Percentiles rank a stretch among this genome's conserved stretches.
phyloP scores from a whole-genome alignment of 1,139 yeast genomes.

The Blastobotrys aristatus region DNA sequence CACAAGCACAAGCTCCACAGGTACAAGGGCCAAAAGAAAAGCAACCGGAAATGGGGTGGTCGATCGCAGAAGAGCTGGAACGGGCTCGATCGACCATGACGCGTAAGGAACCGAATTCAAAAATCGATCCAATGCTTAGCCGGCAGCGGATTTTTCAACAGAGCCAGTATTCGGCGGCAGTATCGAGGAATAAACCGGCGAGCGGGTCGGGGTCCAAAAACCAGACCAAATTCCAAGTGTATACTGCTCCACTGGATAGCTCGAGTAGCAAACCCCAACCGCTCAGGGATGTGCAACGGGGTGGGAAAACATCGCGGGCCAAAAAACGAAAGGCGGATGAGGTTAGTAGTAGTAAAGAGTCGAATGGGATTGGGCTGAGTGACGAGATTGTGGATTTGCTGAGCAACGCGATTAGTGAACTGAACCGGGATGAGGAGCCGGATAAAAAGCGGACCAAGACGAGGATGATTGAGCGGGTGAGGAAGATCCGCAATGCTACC shows the following conservation, averaged over 20 bases:
- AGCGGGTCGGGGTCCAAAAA: not conserved
- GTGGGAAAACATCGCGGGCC: not conserved
- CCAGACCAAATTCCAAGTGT: slow-evolving; percentile 15
- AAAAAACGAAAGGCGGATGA: slow-evolving; percentile 6
- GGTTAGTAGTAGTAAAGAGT: not conserved
- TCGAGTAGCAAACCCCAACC: slow-evolving; percentile 3
- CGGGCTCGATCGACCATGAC: slow-evolving; percentile 44
- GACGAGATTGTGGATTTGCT: slow-evolving; percentile 37
- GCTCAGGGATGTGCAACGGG: not conserved
- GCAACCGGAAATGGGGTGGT: slow-evolving; percentile 26
- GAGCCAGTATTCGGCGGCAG: slow-evolving; percentile 14
- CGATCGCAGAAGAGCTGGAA: slow-evolving; percentile 65
- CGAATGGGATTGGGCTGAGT: slow-evolving; percentile 22
- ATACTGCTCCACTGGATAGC: slow-evolving; percentile 11
- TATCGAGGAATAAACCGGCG: not conserved
- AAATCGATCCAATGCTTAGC: slow-evolving; percentile 28
- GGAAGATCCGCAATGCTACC: slow-evolving; percentile 10
- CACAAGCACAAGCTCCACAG: not conserved
- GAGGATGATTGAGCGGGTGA: slow-evolving; percentile 5
- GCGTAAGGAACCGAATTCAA: slow-evolving; percentile 18
- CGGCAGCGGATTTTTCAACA: slow-evolving; percentile 17
- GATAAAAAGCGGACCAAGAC: slow-evolving; percentile 13
- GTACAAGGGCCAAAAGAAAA: not conserved
- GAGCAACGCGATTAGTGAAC: slow-evolving; percentile 34
- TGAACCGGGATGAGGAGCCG: slow-evolving; percentile 25